phyloP scores from a whole-genome alignment of 352 stramenopile species.

The Pythium insidiosum region DNA sequence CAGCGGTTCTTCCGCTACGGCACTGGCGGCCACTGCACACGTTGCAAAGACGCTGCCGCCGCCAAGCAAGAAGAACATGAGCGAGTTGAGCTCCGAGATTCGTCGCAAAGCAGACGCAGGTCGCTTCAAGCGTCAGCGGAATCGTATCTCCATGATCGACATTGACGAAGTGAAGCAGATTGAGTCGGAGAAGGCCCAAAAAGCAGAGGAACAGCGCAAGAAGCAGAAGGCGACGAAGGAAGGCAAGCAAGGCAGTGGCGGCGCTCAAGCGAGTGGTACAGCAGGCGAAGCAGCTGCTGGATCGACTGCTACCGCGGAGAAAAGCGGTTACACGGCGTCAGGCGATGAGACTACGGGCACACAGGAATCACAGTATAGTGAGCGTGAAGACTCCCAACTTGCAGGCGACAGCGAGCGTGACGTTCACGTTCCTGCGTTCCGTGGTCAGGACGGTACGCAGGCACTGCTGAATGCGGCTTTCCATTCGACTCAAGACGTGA shows the following conservation, averaged over 20 bases:
- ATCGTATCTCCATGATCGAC: slow-evolving; percentile 84
- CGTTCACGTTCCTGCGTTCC: slow-evolving; percentile 8
- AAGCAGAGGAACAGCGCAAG: slow-evolving; percentile 71
- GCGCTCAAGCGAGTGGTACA: slow-evolving; percentile 13
- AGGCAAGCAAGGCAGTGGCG: slow-evolving; percentile 13
- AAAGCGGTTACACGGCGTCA: neutral
- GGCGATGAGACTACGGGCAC: neutral
- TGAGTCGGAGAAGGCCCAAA: slow-evolving; percentile 76
- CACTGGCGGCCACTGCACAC: slow-evolving; percentile 5
- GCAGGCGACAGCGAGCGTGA: slow-evolving; percentile 14
- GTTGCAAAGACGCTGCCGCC: slow-evolving; percentile 19
- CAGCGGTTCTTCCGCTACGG: neutral
- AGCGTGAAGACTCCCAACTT: slow-evolving; percentile 10
- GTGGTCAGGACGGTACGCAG: slow-evolving; percentile 50
- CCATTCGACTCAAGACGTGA: slow-evolving; percentile 69
- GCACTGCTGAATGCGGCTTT: slow-evolving; percentile 59
- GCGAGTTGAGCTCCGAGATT: slow-evolving; percentile 68
- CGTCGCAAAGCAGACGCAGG: slow-evolving; percentile 74
- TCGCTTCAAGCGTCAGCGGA: slow-evolving; percentile 76
- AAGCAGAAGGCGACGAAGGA: slow-evolving; percentile 40
- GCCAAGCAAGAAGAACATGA: slow-evolving; percentile 62
- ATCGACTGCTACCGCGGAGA: neutral
- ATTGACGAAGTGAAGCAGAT: slow-evolving; percentile 87
- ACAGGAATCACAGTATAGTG: slow-evolving; percentile 8
- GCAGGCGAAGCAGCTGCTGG: slow-evolving; percentile 10